Evolutionary conservation across 176 grass and related monocot species (phyloP).

Genomic region (Aegilops sharonensis): DNA sequence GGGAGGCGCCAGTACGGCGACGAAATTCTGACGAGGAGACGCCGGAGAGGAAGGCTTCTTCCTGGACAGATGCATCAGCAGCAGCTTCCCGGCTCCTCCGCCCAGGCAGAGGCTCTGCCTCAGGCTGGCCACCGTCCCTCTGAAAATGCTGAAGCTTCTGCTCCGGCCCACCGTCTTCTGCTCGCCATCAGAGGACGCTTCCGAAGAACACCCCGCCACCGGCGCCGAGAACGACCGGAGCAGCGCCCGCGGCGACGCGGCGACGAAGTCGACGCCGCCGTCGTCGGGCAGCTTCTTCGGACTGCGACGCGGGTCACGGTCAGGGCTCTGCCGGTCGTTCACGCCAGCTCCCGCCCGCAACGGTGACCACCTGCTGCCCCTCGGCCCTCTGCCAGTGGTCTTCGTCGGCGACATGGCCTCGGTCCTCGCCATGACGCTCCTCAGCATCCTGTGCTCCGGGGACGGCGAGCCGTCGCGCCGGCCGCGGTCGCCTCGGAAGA

Average conservation of each 20-base stretch:
- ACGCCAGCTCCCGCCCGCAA: background rate
- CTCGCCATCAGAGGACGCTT: constrained; percentile 3
- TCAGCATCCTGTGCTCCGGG: constrained; percentile 37
- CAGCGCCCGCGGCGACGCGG: constrained; percentile 28
- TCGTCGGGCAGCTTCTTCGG: background rate
- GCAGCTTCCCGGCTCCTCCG: constrained; percentile 8
- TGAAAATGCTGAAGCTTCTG: constrained; percentile 43
- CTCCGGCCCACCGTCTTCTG: constrained; percentile 22
- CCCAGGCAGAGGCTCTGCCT: constrained; percentile 46
- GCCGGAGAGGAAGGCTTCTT: constrained; percentile 7
- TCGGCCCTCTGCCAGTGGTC: constrained; percentile 11
- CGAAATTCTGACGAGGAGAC: too few relatives aligned
- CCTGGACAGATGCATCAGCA: constrained; percentile 33
- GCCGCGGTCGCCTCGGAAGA: constrained; percentile 24
- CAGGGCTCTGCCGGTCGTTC: background rate
- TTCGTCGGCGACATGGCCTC: background rate
- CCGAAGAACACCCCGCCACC: constrained; percentile 29
- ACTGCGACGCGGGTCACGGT: background rate
- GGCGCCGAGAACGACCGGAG: constrained; percentile 76
- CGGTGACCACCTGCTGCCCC: constrained; percentile 32
- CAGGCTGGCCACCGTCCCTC: constrained; percentile 48
- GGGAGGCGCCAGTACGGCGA: constrained; percentile 24
- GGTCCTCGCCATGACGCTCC: constrained; percentile 34
- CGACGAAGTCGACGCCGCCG: background rate
- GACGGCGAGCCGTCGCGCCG: constrained; percentile 20